Percentiles rank a stretch among this genome's conserved stretches.
These are phyloP conservation scores for Selaginella moellendorffii DNA, from an alignment of 75 land plant species.

Conservation along the genomic window DNA sequence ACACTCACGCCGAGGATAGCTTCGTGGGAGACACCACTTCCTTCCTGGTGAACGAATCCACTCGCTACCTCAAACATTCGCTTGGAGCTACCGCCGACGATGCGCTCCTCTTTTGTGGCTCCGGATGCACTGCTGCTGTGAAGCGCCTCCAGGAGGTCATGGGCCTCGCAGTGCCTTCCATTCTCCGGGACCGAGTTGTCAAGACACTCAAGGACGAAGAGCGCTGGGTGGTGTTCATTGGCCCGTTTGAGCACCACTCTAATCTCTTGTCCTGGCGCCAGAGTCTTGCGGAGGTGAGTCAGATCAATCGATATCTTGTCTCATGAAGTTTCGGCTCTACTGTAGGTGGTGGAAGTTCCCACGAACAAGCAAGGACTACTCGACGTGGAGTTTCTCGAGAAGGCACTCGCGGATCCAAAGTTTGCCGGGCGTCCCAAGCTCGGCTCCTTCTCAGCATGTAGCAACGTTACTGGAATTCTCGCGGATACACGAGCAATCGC, in stretches of 20 bases:
- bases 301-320: too few species aligned
- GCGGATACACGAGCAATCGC: constrained; percentile 45
- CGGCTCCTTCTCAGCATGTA: constrained; percentile 78
- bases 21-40: constrained; percentile 41
- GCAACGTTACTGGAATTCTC: constrained; percentile 59
- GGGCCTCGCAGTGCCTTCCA: constrained; percentile 40
- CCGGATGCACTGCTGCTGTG: constrained; percentile 52
- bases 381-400: constrained; percentile 29
- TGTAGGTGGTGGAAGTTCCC: constrained; percentile 62
- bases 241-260: constrained; percentile 77
- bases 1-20: constrained; percentile 63
- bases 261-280: constrained; percentile 66
- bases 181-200: constrained; percentile 24
- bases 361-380: constrained; percentile 31
- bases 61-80: constrained; percentile 39
- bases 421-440: constrained; percentile 25
- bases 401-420: constrained; percentile 17
- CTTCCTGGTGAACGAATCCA: constrained; percentile 31
- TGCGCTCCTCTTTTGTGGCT: constrained; percentile 55
- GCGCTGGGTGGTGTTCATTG: constrained; percentile 66
- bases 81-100: constrained; percentile 36
- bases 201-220: constrained; percentile 24
- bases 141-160: constrained; percentile 70
- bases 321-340: too few species aligned
- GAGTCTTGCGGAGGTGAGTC: constrained; percentile 36